A percentile compares a stretch with the other conserved stretches of the same genome.
Conservation (phyloP, 2,329 filamentous ascomycete genomes). For the Fusarium goolgardi region DNA sequence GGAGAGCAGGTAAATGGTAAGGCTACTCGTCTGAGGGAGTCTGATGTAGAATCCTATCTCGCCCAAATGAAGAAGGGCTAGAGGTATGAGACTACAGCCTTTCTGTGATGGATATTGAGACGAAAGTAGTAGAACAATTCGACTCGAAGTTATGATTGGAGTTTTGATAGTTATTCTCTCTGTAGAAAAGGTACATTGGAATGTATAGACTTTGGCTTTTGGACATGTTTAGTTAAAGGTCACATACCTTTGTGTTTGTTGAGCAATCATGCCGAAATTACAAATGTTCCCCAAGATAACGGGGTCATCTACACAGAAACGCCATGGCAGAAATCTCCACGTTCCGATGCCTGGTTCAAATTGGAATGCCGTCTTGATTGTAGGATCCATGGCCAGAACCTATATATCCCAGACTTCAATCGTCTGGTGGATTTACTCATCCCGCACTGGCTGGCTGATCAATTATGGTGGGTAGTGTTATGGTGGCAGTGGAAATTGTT, state of each 20-base stretch:
- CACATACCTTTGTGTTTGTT: not conserved
- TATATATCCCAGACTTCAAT: not conserved
- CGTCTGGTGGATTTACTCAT: too few species aligned
- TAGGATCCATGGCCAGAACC: not conserved
- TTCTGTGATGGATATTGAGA: not conserved
- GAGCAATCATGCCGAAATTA: not conserved
- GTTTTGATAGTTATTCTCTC: not conserved
- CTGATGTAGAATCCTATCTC: slow-evolving; percentile 18
- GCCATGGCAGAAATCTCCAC: not conserved
- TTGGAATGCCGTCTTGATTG: too few species aligned
- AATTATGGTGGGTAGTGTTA: too few species aligned
- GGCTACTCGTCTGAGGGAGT: slow-evolving; percentile 65
- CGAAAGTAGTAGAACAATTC: not conserved
- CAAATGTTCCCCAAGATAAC: not conserved
- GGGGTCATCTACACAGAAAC: not conserved
- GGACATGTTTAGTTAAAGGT: too few species aligned
- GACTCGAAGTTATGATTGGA: not conserved
- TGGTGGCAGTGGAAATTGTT: not conserved
- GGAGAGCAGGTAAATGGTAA: slow-evolving; percentile 69
- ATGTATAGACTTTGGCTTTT: not conserved
- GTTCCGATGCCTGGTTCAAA: too few species aligned
- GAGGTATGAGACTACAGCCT: not conserved
- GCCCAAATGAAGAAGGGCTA: slow-evolving; percentile 25
- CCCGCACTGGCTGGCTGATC: not conserved
- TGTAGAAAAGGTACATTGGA: not conserved